These are phyloP conservation scores for Carpinus viminea DNA, from an alignment of 306 rosid species.

Conservation along the genomic window DNA sequence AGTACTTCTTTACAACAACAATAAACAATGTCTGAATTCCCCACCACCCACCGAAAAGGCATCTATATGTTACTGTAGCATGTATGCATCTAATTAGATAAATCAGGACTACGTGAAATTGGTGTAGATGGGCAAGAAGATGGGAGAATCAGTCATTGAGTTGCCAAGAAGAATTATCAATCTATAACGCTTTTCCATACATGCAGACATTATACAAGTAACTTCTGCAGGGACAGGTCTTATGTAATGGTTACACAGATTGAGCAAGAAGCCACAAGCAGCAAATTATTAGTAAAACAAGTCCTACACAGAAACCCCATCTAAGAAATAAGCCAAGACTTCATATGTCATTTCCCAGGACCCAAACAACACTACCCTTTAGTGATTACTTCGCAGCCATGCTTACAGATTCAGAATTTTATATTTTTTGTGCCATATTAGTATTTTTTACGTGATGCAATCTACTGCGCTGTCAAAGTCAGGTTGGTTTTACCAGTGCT, in stretches of 20 bases:
- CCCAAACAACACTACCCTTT: neutral
- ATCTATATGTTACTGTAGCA: neutral
- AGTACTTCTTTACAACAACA: neutral
- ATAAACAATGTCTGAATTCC: neutral
- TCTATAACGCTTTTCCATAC: neutral
- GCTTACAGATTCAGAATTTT: neutral
- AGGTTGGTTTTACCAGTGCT: neutral
- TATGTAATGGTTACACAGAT: neutral
- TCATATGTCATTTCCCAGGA: neutral
- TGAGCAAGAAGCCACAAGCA: neutral
- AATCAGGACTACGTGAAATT: neutral
- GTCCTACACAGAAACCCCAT: neutral
- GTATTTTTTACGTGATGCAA: neutral
- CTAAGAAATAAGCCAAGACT: neutral
- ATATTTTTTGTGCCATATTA: neutral
- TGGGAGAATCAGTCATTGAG: neutral
- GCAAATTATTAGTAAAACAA: neutral
- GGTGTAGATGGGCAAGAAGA: neutral
- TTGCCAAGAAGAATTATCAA: neutral
- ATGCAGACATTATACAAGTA: too few relatives aligned
- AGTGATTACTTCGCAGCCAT: neutral
- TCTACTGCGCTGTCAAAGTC: neutral
- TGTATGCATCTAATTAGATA: neutral
- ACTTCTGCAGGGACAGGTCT: neutral
- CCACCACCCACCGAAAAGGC: neutral